phyloP scores from a whole-genome alignment of 768 basidiomycete genomes.

The Tulasnella sp. region DNA sequence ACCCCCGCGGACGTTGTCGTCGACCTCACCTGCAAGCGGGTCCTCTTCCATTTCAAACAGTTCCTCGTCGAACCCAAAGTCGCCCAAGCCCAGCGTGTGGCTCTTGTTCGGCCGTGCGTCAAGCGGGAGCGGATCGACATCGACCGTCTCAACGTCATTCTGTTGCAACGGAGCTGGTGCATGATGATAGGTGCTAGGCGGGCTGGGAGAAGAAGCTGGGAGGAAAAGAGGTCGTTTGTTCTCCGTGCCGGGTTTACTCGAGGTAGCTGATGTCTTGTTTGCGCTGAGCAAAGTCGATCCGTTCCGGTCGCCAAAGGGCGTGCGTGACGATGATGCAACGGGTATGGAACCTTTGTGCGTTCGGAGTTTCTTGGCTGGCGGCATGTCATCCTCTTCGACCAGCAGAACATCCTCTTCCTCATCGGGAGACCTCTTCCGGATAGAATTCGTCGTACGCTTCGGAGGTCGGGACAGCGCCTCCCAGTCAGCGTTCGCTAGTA shows the following conservation, averaged over 20 bases:
- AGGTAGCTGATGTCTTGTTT: not conserved
- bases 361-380: not conserved
- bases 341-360: not conserved
- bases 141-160: not conserved
- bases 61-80: not conserved
- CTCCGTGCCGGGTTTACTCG: not conserved
- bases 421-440: not conserved
- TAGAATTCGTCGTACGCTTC: not conserved
- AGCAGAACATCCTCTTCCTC: not conserved
- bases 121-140: not conserved
- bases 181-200: not conserved
- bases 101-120: not conserved
- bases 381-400: not conserved
- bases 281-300: not conserved
- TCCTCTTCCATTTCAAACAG: slow-evolving; percentile 1
- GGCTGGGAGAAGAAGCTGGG: not conserved
- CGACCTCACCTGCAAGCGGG: not conserved
- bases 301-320: not conserved
- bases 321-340: not conserved
- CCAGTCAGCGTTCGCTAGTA: not conserved
- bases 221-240: not conserved
- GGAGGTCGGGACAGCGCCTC: not conserved
- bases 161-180: not conserved
- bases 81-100: not conserved
- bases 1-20: not conserved